Percentiles rank a stretch among this genome's conserved stretches.
These are phyloP conservation scores for Ceratobasidium sp. DNA, from an alignment of 1,284 basidiomycete genomes.

Conservation along the genomic window DNA sequence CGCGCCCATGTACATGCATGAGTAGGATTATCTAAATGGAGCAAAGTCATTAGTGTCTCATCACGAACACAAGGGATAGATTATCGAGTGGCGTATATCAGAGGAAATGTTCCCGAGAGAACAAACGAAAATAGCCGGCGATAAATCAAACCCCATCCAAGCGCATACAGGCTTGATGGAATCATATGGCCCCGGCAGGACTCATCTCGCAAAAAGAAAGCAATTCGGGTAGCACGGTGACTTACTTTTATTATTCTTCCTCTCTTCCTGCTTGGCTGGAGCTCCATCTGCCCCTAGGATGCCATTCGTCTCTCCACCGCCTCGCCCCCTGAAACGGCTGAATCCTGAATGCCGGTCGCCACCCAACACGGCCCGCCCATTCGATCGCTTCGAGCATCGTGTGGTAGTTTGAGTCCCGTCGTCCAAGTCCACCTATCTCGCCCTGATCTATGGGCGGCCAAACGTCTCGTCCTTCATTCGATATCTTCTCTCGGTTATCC, in stretches of 20 bases:
- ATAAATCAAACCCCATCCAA: slow-evolving; percentile 36
- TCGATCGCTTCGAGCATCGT: background rate
- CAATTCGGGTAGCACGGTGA: background rate
- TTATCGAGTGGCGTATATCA: background rate
- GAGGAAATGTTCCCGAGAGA: slow-evolving; percentile 8
- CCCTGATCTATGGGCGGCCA: slow-evolving; percentile 7
- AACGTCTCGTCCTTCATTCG: background rate
- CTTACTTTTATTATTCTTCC: background rate
- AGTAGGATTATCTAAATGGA: no score
- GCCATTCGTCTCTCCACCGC: slow-evolving; percentile 26
- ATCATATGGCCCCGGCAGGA: slow-evolving; percentile 45
- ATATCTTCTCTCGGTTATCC: background rate
- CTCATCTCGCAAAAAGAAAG: slow-evolving; percentile 35
- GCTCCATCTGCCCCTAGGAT: slow-evolving; percentile 12
- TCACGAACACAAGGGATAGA: no score
- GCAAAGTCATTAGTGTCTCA: no score
- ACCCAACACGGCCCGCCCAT: slow-evolving; percentile 23
- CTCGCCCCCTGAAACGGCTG: background rate
- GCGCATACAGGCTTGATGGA: slow-evolving; percentile 10
- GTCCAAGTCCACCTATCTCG: slow-evolving; percentile 9
- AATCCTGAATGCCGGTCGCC: slow-evolving; percentile 28
- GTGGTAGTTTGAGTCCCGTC: background rate
- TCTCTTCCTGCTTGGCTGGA: background rate
- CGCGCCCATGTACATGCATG: no score
- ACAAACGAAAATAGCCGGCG: slow-evolving; percentile 35